phyloP scores from a whole-genome alignment of 1,284 basidiomycete genomes.

The Pseudozyma hubeiensis region DNA sequence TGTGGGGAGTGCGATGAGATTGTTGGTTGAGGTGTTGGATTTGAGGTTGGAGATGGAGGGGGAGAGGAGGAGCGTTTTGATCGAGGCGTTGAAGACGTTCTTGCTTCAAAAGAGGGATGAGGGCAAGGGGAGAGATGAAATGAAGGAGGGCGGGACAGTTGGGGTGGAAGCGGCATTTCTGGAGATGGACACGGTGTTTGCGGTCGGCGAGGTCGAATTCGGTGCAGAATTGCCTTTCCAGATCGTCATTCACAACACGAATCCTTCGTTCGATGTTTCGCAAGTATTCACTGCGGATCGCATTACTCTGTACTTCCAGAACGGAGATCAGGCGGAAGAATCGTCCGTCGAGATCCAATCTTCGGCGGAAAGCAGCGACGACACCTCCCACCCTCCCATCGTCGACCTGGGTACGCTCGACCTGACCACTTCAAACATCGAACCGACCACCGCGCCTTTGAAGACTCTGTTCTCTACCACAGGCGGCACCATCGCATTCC shows the following conservation, averaged over 20 bases:
- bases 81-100: slow-evolving; percentile 14
- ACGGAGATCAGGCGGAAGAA: slow-evolving; percentile 3
- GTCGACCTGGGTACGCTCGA: slow-evolving; percentile 20
- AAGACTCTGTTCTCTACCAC: background rate
- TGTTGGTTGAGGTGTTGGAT: slow-evolving; percentile 30
- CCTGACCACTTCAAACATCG: background rate
- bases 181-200: slow-evolving; percentile 10
- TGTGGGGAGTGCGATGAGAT: slow-evolving; percentile 8
- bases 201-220: slow-evolving; percentile 20
- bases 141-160: background rate
- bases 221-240: slow-evolving; percentile 18
- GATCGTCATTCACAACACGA: slow-evolving; percentile 16
- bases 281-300: slow-evolving; percentile 8
- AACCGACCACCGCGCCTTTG: background rate
- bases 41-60: slow-evolving; percentile 1
- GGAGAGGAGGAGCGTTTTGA: slow-evolving; percentile 7
- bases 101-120: slow-evolving; percentile 5
- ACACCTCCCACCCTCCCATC: slow-evolving; percentile 1
- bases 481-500: slow-evolving; percentile 1
- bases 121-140: background rate
- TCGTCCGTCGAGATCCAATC: slow-evolving; percentile 1
- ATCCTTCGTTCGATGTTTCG: slow-evolving; percentile 4
- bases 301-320: slow-evolving; percentile 7
- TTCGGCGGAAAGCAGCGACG: background rate
- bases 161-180: slow-evolving; percentile 6